Evolutionary conservation across 2,329 filamentous ascomycete species (phyloP), one percentile per base, ranked within the genome.

Genomic region (Diaporthe ampelina): DNA sequence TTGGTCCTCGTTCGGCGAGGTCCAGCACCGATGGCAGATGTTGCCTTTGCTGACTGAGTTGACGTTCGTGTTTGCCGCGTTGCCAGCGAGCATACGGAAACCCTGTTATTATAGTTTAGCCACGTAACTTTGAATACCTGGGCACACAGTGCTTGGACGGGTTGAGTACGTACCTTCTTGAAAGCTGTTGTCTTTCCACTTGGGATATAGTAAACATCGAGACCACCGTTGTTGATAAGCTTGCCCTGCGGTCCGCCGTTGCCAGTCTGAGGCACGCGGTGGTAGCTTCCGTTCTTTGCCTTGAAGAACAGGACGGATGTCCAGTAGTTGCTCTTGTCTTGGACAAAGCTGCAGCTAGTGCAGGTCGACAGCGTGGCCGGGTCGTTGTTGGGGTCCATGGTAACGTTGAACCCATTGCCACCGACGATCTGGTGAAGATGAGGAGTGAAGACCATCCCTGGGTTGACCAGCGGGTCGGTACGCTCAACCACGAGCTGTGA

Each of bases 11-110:
- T 81, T 86, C 40, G 85, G 78, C 19, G 85, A 85, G 13, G 83
- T 86, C 85, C 85, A 86, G 81, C 85, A 86, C 72, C 84, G 82
- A 78, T 86, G 85, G 83, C 85, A 86, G 81, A 86, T 86, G 79
- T 84, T 84, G 73, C 79, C 79, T 76, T 77, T 79, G 76, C 79
- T 77, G 72, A 85, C 84, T 77, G 83, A 81, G 79, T 78, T 80
- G 74, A 83, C 77, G 76, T 85, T 81, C 29, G 81, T 84, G 80
- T 86, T 84, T 79, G 83, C 81, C 11, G 84, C 84, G 75, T 84
- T 82, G 76, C 85, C 85, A 32, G 84, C 84, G 72, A 86, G 81
- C 85, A 86, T 86, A 72, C 85, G 84, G 84, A 86, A 86, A 71
- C 85, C 85, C 84, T 85, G 40, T 15, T 32, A 1, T 13, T 15